These are phyloP conservation scores for Wallacemonas rigidus DNA, from an alignment of 208 protist species.

Conservation along the genomic window DNA sequence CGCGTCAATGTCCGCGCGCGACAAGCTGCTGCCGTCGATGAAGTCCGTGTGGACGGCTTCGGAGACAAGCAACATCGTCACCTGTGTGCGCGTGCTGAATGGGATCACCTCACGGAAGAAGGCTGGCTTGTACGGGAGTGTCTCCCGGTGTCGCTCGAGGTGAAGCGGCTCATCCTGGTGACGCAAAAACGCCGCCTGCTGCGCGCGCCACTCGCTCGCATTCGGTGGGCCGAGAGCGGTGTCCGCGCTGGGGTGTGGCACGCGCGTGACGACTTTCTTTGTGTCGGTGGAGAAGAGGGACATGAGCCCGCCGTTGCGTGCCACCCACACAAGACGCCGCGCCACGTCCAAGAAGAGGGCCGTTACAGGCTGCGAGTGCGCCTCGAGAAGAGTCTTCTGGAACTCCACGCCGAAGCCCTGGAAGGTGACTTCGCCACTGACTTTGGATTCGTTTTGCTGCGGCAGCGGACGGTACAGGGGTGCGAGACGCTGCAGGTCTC, in stretches of 20 bases:
- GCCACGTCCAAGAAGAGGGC: constrained; percentile 64
- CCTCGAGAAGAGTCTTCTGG: constrained; percentile 55
- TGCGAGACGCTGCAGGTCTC: background rate
- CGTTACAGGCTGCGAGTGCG: constrained; percentile 76
- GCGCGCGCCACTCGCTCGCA: constrained; percentile 43
- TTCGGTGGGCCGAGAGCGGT: constrained; percentile 50
- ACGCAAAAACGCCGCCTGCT: constrained; percentile 34
- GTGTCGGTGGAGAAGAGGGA: constrained; percentile 72
- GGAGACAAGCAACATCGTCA: constrained; percentile 32
- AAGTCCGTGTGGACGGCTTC: background rate
- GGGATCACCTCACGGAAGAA: constrained; percentile 60
- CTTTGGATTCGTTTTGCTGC: constrained; percentile 27
- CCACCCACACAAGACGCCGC: constrained; percentile 62
- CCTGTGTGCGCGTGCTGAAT: constrained; percentile 35
- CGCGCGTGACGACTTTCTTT: constrained; percentile 60
- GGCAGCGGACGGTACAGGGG: background rate
- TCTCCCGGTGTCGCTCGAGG: constrained; percentile 69
- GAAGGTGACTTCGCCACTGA: constrained; percentile 29
- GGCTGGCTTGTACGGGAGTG: constrained; percentile 40
- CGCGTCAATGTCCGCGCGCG: background rate
- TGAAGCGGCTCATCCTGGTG: constrained; percentile 23
- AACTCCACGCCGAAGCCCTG: constrained; percentile 54
- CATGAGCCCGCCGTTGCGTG: constrained; percentile 75
- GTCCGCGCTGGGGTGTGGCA: constrained; percentile 71
- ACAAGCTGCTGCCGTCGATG: background rate